These are phyloP conservation scores for Corylus avellana DNA, from an alignment of 306 rosid species.

Conservation along the genomic window DNA sequence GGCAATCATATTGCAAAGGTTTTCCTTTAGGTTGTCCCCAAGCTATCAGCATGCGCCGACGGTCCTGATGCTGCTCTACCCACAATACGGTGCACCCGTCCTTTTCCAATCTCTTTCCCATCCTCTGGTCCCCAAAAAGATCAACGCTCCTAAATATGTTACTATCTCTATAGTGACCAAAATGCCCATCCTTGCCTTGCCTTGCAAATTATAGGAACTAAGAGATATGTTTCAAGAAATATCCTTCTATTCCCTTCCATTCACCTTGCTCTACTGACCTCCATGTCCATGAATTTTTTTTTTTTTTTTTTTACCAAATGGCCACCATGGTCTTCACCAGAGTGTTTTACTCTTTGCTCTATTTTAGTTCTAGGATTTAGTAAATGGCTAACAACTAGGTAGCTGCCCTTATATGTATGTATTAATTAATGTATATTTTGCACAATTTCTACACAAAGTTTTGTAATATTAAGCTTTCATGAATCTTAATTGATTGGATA, in stretches of 20 bases:
- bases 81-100: conserved; percentile 92
- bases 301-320: conserved; percentile 4
- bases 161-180: conserved; percentile 27
- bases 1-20: conserved; percentile 79
- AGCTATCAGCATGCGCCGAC: conserved; percentile 93
- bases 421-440: conserved; percentile 38
- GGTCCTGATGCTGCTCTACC: conserved; percentile 90
- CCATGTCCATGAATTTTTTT: conserved; percentile 2
- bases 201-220: neutral
- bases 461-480: conserved; percentile 49
- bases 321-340: neutral
- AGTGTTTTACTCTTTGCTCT: conserved; percentile 34
- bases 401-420: conserved; percentile 43
- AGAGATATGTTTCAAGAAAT: conserved; percentile 34
- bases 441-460: conserved; percentile 32
- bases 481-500: conserved; percentile 29
- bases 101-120: conserved; percentile 47
- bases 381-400: conserved; percentile 61
- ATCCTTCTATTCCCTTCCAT: neutral
- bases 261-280: conserved; percentile 18
- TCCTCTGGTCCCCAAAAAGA: neutral
- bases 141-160: conserved; percentile 37
- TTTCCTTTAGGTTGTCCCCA: conserved; percentile 80
- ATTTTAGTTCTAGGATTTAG: conserved; percentile 46
- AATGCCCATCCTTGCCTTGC: conserved; percentile 29